A percentile compares a stretch with the other conserved stretches of the same genome.
Conservation (phyloP, 306 rosid species). For the Gynostemma pentaphyllum region DNA sequence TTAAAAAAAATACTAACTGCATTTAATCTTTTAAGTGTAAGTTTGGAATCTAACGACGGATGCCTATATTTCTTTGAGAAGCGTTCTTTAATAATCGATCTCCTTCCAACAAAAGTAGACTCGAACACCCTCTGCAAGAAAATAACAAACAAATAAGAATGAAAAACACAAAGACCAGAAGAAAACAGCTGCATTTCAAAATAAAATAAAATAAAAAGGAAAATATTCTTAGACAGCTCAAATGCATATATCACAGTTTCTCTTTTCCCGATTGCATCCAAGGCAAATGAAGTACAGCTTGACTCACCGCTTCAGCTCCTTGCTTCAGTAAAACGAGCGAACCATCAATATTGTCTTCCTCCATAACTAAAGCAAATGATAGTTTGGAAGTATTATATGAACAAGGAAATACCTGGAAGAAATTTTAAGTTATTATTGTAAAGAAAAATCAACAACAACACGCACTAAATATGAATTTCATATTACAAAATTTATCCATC, state of each 20-base stretch:
- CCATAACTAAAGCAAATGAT: constrained; percentile 15
- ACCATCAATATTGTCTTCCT: constrained; percentile 12
- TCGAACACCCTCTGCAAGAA: constrained; percentile 64
- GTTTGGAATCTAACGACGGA: constrained; percentile 78
- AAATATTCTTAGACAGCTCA: background rate
- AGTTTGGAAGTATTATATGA: background rate
- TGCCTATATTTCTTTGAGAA: constrained; percentile 90
- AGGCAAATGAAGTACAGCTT: background rate
- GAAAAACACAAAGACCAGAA: background rate
- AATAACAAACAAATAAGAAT: background rate
- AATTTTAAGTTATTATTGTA: background rate
- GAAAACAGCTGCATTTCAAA: background rate
- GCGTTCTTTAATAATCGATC: constrained; percentile 67
- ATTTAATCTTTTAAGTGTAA: constrained; percentile 68
- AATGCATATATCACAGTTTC: background rate
- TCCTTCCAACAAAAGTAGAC: constrained; percentile 68
- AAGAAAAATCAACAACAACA: background rate
- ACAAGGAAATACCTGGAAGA: background rate
- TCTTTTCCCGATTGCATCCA: background rate
- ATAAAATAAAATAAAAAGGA: background rate
- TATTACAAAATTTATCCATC: background rate
- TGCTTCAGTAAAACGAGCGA: constrained; percentile 37
- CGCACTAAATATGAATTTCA: background rate
- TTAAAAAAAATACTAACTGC: constrained; percentile 32
- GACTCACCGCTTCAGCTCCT: constrained; percentile 64